Conservation (phyloP, 2,329 filamentous ascomycete species). For the Lizonia empirigonia region DNA sequence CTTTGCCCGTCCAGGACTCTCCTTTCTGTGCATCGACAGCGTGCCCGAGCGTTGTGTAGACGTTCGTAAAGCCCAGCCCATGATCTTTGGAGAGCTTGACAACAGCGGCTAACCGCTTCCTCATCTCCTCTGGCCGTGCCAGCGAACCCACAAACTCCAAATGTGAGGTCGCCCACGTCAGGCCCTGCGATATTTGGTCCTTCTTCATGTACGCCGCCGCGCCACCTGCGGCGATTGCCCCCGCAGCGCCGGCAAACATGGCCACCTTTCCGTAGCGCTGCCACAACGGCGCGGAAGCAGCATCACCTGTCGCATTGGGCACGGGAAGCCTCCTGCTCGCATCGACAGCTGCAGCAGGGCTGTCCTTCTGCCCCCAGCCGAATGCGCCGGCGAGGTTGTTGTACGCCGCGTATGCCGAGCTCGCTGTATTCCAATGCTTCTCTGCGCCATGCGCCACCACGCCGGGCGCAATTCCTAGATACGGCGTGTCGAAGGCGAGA, state of each 20-base stretch:
- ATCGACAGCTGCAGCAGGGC: constrained; percentile 33
- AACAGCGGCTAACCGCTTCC: constrained; percentile 72
- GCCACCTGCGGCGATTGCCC: constrained; percentile 79
- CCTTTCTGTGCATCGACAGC: constrained; percentile 58
- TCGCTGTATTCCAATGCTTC: constrained; percentile 78
- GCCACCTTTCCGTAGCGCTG: constrained; percentile 83
- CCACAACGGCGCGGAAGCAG: constrained; percentile 62
- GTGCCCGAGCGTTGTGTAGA: constrained; percentile 83
- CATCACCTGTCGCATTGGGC: constrained; percentile 51
- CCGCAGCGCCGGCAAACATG: constrained; percentile 80
- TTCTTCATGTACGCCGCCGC: constrained; percentile 86
- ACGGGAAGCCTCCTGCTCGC: constrained; percentile 48
- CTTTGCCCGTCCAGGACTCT: constrained; percentile 56
- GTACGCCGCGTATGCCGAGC: constrained; percentile 69
- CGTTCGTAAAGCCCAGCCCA: constrained; percentile 77
- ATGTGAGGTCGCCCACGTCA: constrained; percentile 84
- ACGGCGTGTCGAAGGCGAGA: constrained; percentile 93
- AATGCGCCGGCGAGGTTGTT: constrained; percentile 67
- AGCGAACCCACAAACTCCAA: constrained; percentile 93
- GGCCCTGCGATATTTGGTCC: constrained; percentile 76
- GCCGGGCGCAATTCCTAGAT: constrained; percentile 78
- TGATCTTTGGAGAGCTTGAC: constrained; percentile 68
- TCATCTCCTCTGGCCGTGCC: constrained; percentile 80
- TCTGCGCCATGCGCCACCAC: constrained; percentile 88
- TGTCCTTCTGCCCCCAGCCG: constrained; percentile 60